Conservation (phyloP, 192 early-diverging fungal genomes). For the Entomortierella chlamydospora region DNA sequence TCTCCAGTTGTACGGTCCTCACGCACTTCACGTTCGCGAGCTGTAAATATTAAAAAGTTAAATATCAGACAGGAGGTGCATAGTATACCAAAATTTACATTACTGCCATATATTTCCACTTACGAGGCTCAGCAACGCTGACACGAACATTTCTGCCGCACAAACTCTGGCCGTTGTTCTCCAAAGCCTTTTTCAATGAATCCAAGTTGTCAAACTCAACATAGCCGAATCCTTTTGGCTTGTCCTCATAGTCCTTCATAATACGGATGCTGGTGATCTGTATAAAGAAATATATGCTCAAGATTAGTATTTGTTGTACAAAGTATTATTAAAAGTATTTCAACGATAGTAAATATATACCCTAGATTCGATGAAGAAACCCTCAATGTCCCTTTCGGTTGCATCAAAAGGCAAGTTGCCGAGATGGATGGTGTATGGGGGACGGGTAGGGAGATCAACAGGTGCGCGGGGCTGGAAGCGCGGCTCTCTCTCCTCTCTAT, state of each 20-base stretch:
- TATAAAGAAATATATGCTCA: background rate
- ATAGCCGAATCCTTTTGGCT: constrained; percentile 95
- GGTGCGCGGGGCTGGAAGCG: constrained; percentile 60
- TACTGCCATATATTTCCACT: too few species aligned
- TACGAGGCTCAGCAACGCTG: constrained; percentile 90
- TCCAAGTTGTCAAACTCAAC: constrained; percentile 92
- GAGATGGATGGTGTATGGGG: constrained; percentile 92
- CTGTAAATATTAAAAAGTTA: constrained; percentile 19
- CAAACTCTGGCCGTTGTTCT: constrained; percentile 71
- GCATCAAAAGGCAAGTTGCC: constrained; percentile 92
- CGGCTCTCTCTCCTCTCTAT: constrained; percentile 50
- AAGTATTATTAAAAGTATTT: background rate
- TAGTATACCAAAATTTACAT: too few species aligned
- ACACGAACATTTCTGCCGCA: constrained; percentile 81
- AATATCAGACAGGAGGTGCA: background rate
- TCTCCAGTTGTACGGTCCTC: constrained; percentile 71
- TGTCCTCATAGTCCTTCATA: constrained; percentile 82
- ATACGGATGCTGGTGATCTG: constrained; percentile 85
- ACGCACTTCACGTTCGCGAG: constrained; percentile 63
- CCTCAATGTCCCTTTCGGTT: constrained; percentile 78
- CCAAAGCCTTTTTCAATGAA: constrained; percentile 83
- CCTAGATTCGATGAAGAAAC: constrained; percentile 78
- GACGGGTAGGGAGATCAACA: constrained; percentile 79
- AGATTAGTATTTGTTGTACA: background rate
- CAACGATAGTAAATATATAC: constrained; percentile 51